phyloP scores from a whole-genome alignment of 768 basidiomycete species.

The Lactarius vividus region DNA sequence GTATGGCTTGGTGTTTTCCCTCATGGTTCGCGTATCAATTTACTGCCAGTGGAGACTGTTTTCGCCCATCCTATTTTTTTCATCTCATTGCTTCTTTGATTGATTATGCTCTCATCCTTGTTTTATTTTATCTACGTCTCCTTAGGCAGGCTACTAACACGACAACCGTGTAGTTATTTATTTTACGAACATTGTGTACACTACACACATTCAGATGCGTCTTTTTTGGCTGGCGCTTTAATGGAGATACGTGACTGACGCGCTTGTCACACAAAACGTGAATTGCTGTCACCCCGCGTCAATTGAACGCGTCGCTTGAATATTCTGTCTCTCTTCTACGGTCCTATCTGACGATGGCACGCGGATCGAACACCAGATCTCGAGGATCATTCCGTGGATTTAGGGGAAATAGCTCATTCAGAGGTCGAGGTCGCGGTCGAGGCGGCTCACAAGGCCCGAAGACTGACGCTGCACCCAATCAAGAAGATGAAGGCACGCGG shows the following conservation, averaged over 20 bases:
- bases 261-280: slow-evolving; percentile 14
- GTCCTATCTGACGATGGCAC: slow-evolving; percentile 16
- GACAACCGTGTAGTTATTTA: slow-evolving; percentile 20
- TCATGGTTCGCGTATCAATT: slow-evolving; percentile 14
- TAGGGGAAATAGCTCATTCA: slow-evolving; percentile 35
- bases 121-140: slow-evolving; percentile 20
- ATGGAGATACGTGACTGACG: slow-evolving; percentile 17
- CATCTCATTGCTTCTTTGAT: slow-evolving; percentile 16
- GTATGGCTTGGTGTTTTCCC: slow-evolving; percentile 6
- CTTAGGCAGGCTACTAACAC: slow-evolving; percentile 19
- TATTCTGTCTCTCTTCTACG: neutral
- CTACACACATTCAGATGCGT: neutral
- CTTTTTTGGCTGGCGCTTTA: neutral
- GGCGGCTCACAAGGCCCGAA: slow-evolving; percentile 36
- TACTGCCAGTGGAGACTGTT: slow-evolving; percentile 3
- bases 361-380: slow-evolving; percentile 31
- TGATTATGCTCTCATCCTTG: slow-evolving; percentile 18
- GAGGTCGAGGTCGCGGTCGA: slow-evolving; percentile 50
- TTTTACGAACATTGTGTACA: slow-evolving; percentile 7
- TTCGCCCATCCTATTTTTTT: slow-evolving; percentile 2
- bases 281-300: neutral
- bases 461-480: slow-evolving; percentile 53
- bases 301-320: neutral
- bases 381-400: slow-evolving; percentile 41
- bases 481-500: slow-evolving; percentile 89